Evolutionary conservation across 768 basidiomycete species (phyloP).

Genomic region (Tulasnella calospora): DNA sequence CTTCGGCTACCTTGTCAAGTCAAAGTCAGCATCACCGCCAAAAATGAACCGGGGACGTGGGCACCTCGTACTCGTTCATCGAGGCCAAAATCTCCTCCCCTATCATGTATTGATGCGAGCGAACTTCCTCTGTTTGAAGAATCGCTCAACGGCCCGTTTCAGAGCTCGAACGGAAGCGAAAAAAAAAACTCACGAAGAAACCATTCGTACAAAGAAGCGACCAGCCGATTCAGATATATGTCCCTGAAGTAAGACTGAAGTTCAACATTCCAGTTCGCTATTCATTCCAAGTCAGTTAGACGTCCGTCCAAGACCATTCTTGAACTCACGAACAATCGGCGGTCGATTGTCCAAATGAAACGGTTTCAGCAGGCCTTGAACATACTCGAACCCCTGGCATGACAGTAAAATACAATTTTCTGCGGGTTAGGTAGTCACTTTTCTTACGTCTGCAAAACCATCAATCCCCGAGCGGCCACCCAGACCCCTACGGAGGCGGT

Average conservation of each 20-base stretch:
- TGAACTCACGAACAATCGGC: slow-evolving; percentile 11
- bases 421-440: not conserved
- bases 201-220: slow-evolving; percentile 50
- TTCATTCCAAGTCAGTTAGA: not conserved
- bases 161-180: not conserved
- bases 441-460: not conserved
- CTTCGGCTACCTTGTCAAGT: slow-evolving; percentile 42
- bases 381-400: not conserved
- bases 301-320: not conserved
- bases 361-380: not conserved
- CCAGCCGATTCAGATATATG: not conserved
- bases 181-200: slow-evolving; percentile 55
- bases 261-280: not conserved
- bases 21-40: not conserved
- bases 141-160: not conserved
- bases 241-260: slow-evolving; percentile 13
- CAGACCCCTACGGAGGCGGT: not conserved
- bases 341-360: slow-evolving; percentile 10
- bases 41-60: slow-evolving; percentile 25
- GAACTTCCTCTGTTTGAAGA: slow-evolving; percentile 52
- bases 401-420: not conserved
- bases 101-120: slow-evolving; percentile 55
- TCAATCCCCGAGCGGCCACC: not conserved
- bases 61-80: slow-evolving; percentile 61
- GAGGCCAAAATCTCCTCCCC: slow-evolving; percentile 53